Conservation (phyloP, 2,329 filamentous ascomycete genomes). For the Alternaria arbusti region DNA sequence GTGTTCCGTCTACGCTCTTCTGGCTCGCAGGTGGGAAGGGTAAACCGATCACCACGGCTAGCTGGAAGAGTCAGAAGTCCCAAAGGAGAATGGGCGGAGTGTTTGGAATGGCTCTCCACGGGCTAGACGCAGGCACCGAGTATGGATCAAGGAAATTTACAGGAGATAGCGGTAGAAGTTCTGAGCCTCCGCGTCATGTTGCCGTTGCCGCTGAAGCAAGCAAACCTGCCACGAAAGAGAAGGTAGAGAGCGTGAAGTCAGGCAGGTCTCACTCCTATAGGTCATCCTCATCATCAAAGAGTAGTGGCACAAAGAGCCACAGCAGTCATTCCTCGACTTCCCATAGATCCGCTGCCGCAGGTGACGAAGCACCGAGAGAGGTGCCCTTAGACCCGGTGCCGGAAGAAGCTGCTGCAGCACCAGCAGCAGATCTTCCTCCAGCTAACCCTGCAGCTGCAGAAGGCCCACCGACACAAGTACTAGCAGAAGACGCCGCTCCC, state of each 20-base stretch:
- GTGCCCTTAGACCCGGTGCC: not conserved
- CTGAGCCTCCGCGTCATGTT: not conserved
- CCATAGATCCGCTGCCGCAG: not conserved
- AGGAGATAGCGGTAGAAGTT: not conserved
- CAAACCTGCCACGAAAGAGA: not conserved
- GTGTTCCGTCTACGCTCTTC: slow-evolving; percentile 23
- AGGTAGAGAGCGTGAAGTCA: not conserved
- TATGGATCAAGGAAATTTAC: not conserved
- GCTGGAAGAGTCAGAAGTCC: slow-evolving; percentile 32
- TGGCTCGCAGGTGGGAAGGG: slow-evolving; percentile 35
- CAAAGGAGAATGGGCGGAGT: slow-evolving; percentile 33
- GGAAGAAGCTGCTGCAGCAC: not conserved
- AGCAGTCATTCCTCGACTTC: not conserved
- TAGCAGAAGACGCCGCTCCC: not conserved
- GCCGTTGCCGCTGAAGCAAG: not conserved
- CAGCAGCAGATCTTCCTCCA: not conserved
- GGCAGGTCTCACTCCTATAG: not conserved
- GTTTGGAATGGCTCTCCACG: slow-evolving; percentile 32
- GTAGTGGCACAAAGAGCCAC: not conserved
- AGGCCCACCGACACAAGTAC: not conserved
- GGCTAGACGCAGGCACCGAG: not conserved
- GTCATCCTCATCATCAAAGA: not conserved
- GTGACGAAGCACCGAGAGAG: not conserved
- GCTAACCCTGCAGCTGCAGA: not conserved
- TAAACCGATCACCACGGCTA: slow-evolving; percentile 10